Evolutionary conservation across 108 stramenopile species (phyloP), one percentile per base, ranked within the genome.

Genomic region (Poteriospumella lacustris): DNA sequence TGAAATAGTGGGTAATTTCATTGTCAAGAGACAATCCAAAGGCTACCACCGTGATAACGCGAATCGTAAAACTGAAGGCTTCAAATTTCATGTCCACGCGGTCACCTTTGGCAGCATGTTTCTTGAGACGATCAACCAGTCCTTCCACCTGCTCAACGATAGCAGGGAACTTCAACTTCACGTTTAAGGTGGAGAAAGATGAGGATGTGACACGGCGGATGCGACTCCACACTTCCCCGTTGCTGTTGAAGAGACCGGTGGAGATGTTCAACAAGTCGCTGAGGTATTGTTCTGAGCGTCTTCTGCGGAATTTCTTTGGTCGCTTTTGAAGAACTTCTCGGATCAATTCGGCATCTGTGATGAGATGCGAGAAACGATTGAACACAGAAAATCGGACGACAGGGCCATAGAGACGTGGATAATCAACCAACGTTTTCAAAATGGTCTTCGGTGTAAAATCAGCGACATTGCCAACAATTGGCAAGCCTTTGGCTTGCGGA

Each of bases 161-260:
- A 5, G 5, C 5, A 12, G 15, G 24, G 5, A 34, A 3, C 60
- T 34, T 64, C 9, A 9, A 33, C 9, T 33, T 3, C 3, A 64
- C 60, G 31, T 64, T 64, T 64, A 34, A 34, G 33, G 36, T 31
- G 36, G 15, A 31, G 36, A 64, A 64, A 9, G 60, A 19, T 64
- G 77, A 24, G 2, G 68, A n/a, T 75, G 70, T 68, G 26, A 42
- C 1, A 42, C 58, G 75, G 58, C 60, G n/a, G 0, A 47, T 60
- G 0, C 19, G 33, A 29, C 26, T 62, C 52, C 36, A 5, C 15
- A 68, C 59, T 39, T 70, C 78, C 24, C 62, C 0, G 9, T 80
- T 60, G 39, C 79, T 52, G 72, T 73, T n/a, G 15, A 81, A 81
- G 19, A 31, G 5, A n/a, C 78, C 69, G 15, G 78, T 68, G 0